phyloP scores from a whole-genome alignment of 2,329 filamentous ascomycete species.

The Thielaviopsis cerberus region DNA sequence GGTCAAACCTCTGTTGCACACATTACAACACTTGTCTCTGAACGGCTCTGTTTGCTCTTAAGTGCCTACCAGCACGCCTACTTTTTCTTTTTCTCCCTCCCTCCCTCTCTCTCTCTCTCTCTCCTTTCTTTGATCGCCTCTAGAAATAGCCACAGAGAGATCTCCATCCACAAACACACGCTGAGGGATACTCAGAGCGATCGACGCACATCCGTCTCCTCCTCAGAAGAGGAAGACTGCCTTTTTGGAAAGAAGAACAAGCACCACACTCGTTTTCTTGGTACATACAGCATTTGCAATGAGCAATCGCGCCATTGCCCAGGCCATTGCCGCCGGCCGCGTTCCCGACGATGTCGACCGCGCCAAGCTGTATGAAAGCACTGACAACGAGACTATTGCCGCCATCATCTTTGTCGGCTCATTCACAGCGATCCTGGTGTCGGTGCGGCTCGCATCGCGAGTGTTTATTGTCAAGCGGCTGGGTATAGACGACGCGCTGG shows the following conservation, averaged over 20 bases:
- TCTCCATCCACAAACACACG: background rate
- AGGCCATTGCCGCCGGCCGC: constrained; percentile 20
- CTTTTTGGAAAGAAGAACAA: too few species aligned
- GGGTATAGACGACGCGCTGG: constrained; percentile 23
- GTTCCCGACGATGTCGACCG: constrained; percentile 20
- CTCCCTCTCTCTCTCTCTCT: background rate
- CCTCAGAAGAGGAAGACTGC: too few species aligned
- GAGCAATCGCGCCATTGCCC: constrained; percentile 9
- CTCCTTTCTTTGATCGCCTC: background rate
- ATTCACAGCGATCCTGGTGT: constrained; percentile 20
- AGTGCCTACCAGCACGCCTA: background rate
- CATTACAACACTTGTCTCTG: background rate
- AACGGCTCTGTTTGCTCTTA: background rate
- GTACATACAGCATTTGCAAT: too few species aligned
- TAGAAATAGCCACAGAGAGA: background rate
- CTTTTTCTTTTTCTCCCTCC: background rate
- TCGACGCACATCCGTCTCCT: too few species aligned
- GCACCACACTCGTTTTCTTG: too few species aligned
- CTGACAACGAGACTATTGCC: constrained; percentile 21
- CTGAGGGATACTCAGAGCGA: background rate
- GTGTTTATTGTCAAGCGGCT: constrained; percentile 20
- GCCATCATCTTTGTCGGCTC: constrained; percentile 22
- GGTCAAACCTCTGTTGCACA: background rate
- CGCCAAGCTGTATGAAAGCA: constrained; percentile 20
- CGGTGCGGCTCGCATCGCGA: constrained; percentile 20